phyloP scores from a whole-genome alignment of 1,284 basidiomycete species.

The Ceratobasidium sp. region DNA sequence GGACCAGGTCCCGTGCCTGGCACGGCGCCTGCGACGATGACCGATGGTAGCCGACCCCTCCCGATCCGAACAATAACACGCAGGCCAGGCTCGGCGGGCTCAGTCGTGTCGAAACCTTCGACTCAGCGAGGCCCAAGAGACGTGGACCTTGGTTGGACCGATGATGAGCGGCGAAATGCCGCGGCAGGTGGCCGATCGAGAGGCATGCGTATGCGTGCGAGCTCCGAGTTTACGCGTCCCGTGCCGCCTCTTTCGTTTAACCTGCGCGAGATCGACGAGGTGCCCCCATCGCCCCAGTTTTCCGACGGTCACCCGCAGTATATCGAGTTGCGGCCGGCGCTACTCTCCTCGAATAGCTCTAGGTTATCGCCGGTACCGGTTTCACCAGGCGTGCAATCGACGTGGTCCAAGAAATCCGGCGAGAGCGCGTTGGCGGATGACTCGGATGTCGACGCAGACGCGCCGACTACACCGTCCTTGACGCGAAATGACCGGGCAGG shows the following conservation, averaged over 20 bases:
- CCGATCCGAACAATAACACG: background rate
- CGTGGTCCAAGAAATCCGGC: conserved; percentile 21
- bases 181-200: conserved; percentile 4
- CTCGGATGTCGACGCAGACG: conserved; percentile 40
- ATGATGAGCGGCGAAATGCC: background rate
- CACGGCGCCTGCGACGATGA: background rate
- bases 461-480: conserved; percentile 32
- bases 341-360: conserved; percentile 8
- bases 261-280: conserved; percentile 17
- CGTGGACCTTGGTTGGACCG: background rate
- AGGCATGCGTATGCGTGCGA: conserved; percentile 39
- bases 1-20: conserved; percentile 15
- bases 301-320: background rate
- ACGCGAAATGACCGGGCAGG: conserved; percentile 18
- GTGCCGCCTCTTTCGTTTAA: background rate
- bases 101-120: background rate
- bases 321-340: conserved; percentile 3
- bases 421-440: conserved; percentile 37
- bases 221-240: conserved; percentile 40
- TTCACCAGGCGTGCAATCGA: conserved; percentile 28
- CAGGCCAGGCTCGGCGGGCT: conserved; percentile 36
- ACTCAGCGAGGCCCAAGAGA: background rate
- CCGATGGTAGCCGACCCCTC: background rate
- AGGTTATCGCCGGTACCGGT: conserved; percentile 17
- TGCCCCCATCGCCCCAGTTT: conserved; percentile 5